Evolutionary conservation across 1,139 yeast genomes (phyloP), one percentile per base, ranked within the genome.

Genomic region (Kurtzmaniella natalensis): DNA sequence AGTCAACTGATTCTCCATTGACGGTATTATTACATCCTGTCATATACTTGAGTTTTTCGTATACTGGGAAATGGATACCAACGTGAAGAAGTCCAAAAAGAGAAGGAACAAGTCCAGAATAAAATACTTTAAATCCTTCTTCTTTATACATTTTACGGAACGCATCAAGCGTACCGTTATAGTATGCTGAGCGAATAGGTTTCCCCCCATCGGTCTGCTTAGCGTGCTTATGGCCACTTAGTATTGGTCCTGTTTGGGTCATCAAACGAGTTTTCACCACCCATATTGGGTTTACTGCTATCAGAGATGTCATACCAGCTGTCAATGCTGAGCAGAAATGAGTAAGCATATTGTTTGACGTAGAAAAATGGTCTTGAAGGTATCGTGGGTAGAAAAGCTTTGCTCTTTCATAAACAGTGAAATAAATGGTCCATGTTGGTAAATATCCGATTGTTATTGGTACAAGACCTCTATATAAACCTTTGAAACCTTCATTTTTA

Each of bases 341-440:
- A 34, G 68, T 60, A 20, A 65, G 53, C 9, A 62, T 40, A 21
- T 59, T 57, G 8, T 23, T 23, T 9, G 26, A 23, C 16, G 16
- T 23, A 11, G 16, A 14, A 22, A 59, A 54, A 22, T 59, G 44
- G 4, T 49, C 36, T 10, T 57, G 45, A 25, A 65, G 42, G 29
- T 61, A 51, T 3, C 31, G 32, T 2, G 58, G 62, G 39, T 53
- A 61, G 30, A 68, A 54, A 30, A 55, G 51, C 53, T 88, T 88
- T 20, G 89, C 80, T 39, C 75, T 67, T 51, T 89, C 97, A 57
- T 92, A 92, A 24, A 88, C 84, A 9, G 92, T 74, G 61, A 92
- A 94, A 57, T 94, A 92, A 31, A 92, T 86, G 62, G 89, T 88
- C 98, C 98, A 92, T 0, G 97, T 88, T 5, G 99, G 98, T 45